Evolutionary conservation across 2,329 filamentous ascomycete genomes (phyloP), one percentile per base, ranked within the genome.

Genomic region (Scedosporium boydii): DNA sequence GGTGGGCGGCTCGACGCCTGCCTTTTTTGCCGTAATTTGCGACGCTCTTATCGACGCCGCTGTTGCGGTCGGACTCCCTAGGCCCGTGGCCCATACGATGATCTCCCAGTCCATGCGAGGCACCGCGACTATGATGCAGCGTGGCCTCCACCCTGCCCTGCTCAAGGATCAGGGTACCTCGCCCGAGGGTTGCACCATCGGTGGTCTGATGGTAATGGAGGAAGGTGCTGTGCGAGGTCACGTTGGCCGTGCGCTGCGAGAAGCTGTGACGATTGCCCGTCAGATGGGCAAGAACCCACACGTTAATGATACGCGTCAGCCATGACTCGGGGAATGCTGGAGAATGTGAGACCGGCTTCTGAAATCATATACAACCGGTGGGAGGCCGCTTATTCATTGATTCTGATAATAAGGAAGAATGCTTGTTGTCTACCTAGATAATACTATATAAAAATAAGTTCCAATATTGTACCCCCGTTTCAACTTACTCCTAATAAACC

Each of bases 31-130:
- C 0, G 78, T 93, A 53, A 81, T 93, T 69, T 79, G 91, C 16
- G 90, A 93, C 74, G 88, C 87, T 6, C 82, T 89, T 56, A 85
- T 89, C 14, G 89, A 93, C 68, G 90, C 89, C 6, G 89, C 85
- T 3, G 88, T 93, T 1, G 88, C 89, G 12, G 90, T 91, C 86
- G 90, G 58, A 0, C 70, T 93, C 38, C 88, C 89, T 3, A 80
- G 89, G 57, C 82, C 81, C 2, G 88, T 92, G 70, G 89, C 89
- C 0, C 85, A 87, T 70, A 77, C 84, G 64, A 92, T 93, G 88
- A 89, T 89, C 29, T 87, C 89, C 1, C 90, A 93, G 77, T 86
- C 86, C 14, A 91, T 92, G 87, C 81, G 84, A 66, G 90, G 90
- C 23, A 85, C 87, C 0, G 87, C 78, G 58, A 42, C 18, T 3